Conservation (phyloP, 495 filamentous ascomycete species). For the Penicillium egyptiacum region DNA sequence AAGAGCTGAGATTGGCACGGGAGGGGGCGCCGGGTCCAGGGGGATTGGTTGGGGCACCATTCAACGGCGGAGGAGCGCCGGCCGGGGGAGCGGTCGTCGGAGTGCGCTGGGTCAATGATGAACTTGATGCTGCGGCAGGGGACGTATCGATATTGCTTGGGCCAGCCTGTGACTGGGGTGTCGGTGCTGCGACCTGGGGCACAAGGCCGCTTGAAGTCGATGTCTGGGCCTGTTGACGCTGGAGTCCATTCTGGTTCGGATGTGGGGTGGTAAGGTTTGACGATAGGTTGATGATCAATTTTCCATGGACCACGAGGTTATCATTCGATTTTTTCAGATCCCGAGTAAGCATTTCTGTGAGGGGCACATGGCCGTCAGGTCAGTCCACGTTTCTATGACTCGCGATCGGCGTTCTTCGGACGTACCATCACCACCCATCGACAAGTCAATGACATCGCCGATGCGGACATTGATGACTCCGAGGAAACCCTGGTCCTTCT, state of each 20-base stretch:
- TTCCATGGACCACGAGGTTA: slow-evolving; percentile 95
- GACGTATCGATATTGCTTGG: slow-evolving; percentile 36
- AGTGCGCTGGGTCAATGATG: slow-evolving; percentile 42
- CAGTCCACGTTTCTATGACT: slow-evolving; percentile 8
- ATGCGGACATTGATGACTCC: slow-evolving; percentile 97
- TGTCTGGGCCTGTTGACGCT: slow-evolving; percentile 39
- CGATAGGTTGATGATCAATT: slow-evolving; percentile 92
- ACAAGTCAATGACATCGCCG: slow-evolving; percentile 87
- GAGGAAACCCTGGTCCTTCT: slow-evolving; percentile 98
- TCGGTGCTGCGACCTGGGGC: slow-evolving; percentile 36
- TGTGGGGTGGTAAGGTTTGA: slow-evolving; percentile 72
- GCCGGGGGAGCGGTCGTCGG: slow-evolving; percentile 39
- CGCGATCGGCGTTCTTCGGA: slow-evolving; percentile 19
- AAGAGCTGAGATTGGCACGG: slow-evolving; percentile 74
- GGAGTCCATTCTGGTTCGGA: slow-evolving; percentile 42
- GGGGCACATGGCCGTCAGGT: slow-evolving; percentile 15
- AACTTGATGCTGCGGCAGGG: slow-evolving; percentile 35
- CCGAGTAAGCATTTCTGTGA: slow-evolving; percentile 89
- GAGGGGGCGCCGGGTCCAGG: slow-evolving; percentile 43
- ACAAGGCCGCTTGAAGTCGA: slow-evolving; percentile 45
- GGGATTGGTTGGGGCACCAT: slow-evolving; percentile 36
- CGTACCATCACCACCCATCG: slow-evolving; percentile 87
- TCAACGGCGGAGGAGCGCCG: slow-evolving; percentile 10
- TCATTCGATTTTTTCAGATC: slow-evolving; percentile 98
- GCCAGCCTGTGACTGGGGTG: slow-evolving; percentile 31